phyloP scores from a whole-genome alignment of 176 grass and related monocot genomes.

The Lolium rigidum region DNA sequence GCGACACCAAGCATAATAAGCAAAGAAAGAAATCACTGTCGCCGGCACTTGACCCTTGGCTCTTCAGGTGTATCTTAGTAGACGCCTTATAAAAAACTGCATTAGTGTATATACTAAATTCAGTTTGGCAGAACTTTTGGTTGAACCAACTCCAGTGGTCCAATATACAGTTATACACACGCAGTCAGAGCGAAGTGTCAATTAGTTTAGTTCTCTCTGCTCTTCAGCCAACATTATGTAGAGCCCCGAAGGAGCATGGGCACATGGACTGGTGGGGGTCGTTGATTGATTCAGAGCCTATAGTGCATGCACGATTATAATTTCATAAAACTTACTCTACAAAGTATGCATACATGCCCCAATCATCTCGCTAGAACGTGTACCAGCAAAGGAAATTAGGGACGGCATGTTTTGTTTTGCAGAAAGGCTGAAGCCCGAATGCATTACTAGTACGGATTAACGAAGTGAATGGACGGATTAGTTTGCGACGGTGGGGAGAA shows the following conservation, averaged over 20 bases:
- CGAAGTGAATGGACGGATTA: neutral
- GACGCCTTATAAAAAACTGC: neutral
- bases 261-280: constrained; percentile 8
- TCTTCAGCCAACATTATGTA: neutral
- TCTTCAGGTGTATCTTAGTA: constrained; percentile 33
- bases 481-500: neutral
- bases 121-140: neutral
- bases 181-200: neutral
- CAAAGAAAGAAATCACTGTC: neutral
- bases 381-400: neutral
- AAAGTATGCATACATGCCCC: neutral
- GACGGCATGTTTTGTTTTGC: neutral
- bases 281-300: neutral
- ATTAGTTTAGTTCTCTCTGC: neutral
- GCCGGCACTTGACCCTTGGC: constrained; percentile 34
- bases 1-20: neutral
- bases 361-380: constrained; percentile 22
- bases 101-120: neutral
- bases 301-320: neutral
- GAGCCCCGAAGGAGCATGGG: neutral
- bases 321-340: neutral
- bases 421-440: neutral
- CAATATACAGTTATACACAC: neutral
- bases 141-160: neutral
- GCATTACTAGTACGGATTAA: neutral